Base-by-base conservation (phyloP, 208 protist species). In the Wallacemonas sp. region DNA sequence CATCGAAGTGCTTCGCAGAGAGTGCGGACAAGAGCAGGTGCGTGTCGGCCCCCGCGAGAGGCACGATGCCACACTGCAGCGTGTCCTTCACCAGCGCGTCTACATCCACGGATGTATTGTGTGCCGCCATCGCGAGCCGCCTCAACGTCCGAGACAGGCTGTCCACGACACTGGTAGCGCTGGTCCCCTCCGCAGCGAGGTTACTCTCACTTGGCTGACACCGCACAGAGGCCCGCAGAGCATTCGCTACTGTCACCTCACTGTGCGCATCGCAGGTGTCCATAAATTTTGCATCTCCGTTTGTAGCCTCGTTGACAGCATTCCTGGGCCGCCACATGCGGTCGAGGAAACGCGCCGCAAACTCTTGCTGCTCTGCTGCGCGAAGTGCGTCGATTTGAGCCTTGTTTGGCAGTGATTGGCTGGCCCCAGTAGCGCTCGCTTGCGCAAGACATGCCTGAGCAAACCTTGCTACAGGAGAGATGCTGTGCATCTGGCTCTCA, bases 361-460 rank as follows among this genome's bases (percentile, higher is more conserved):
- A 6, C 36, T 41, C 36, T 41, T 41, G 9, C 36, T 41, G 36
- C 36, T 14, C 9, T 41, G 51, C 26, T 2, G 21, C 30, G 9
- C 51, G 51, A 4, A 39, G 30, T 5, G 51, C 51, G 17, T 58
- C 51, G 15, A 11, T 14, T 14, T 58, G 28, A 9, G 26, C 51
- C 31, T 9, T 38, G 2, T 26, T 58, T 4, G 30, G 51, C 24
- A 39, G 26, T 8, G 51, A 9, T 31, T 4, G 19, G 15, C 30
- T n/a, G 47, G 51, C 46, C 12, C 70, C 41, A 2, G 11, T 11
- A 27, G n/a, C 38, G 39, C 45, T 21, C 3, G 61, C 56, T n/a
- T 79, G 73, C n/a, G 27, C 28, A 1, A 80, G 1, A 24, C 59
- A 71, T 6, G 62, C 74, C 12, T 49, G 56, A 26, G 24, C 56